Percentiles rank a stretch among this genome's conserved stretches.
Conservation (phyloP, 768 basidiomycete genomes). For the Mycena vitilis region DNA sequence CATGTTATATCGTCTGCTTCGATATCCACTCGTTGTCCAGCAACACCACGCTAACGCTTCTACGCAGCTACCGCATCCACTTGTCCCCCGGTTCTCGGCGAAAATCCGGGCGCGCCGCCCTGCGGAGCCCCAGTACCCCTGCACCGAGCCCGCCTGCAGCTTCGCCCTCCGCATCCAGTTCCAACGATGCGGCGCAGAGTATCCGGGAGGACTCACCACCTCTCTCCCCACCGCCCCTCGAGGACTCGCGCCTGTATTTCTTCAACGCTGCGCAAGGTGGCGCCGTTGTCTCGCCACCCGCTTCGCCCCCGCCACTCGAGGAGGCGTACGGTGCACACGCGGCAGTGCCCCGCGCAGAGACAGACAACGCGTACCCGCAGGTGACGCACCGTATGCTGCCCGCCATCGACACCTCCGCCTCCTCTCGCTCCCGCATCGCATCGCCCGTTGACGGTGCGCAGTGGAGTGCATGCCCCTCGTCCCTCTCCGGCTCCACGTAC, state of each 20-base stretch:
- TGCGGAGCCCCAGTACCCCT: conserved; percentile 21
- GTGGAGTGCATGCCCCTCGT: too few species aligned
- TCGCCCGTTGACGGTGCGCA: neutral
- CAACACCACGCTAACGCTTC: neutral
- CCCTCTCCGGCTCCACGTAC: neutral
- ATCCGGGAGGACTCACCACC: conserved; percentile 17
- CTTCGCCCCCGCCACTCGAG: conserved; percentile 21
- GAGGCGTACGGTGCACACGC: neutral
- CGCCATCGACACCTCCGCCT: conserved; percentile 15
- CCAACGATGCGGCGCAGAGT: neutral
- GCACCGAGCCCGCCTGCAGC: conserved; percentile 5
- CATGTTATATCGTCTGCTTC: too few species aligned
- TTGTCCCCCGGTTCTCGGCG: conserved; percentile 29
- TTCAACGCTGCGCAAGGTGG: neutral
- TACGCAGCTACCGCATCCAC: conserved; percentile 30
- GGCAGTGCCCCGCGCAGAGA: neutral
- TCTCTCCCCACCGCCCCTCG: conserved; percentile 22
- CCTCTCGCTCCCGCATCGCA: neutral
- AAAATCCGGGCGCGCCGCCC: conserved; percentile 17
- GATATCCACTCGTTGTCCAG: neutral
- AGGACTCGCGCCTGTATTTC: conserved; percentile 25
- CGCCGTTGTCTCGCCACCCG: neutral
- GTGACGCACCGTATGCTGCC: conserved; percentile 13
- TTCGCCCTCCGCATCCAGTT: neutral
- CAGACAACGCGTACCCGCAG: neutral